Conservation (phyloP, 768 basidiomycete species). For the Chalciporus pseudorubinellus region DNA sequence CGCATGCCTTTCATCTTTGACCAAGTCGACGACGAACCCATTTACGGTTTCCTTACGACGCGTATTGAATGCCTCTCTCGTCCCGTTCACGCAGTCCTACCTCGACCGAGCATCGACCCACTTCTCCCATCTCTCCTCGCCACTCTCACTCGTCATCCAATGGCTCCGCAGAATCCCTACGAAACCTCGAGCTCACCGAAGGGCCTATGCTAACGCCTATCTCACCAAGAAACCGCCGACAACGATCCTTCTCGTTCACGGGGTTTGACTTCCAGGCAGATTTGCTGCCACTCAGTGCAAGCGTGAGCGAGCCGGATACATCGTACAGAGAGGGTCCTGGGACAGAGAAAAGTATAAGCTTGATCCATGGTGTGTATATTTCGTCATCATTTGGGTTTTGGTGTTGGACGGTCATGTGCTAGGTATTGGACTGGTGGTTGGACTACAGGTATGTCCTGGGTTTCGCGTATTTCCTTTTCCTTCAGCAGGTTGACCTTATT, state of each 20-base stretch:
- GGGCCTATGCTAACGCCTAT: constrained; percentile 42
- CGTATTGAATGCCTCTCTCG: constrained; percentile 21
- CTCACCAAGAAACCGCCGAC: constrained; percentile 22
- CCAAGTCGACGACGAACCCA: neutral
- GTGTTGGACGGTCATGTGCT: constrained; percentile 8
- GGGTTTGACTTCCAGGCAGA: constrained; percentile 80
- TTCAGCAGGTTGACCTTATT: constrained; percentile 3
- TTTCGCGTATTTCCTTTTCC: neutral
- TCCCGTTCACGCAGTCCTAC: constrained; percentile 16
- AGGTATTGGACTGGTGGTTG: constrained; percentile 87
- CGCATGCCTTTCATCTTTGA: neutral
- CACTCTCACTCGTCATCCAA: constrained; percentile 8
- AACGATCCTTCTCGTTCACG: constrained; percentile 65
- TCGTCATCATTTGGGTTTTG: neutral
- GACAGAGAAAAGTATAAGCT: constrained; percentile 70
- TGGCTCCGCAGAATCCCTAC: constrained; percentile 73
- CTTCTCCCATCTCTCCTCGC: constrained; percentile 2
- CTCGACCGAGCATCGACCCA: constrained; percentile 9
- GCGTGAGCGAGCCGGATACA: constrained; percentile 67
- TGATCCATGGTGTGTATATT: constrained; percentile 66
- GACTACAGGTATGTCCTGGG: constrained; percentile 57
- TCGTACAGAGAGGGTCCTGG: constrained; percentile 49
- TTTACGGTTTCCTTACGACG: neutral
- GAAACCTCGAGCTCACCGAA: constrained; percentile 75
- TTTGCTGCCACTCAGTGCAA: constrained; percentile 73